Base-by-base conservation (phyloP, 2,329 filamentous ascomycete species). In the Graphilbum sp. region DNA sequence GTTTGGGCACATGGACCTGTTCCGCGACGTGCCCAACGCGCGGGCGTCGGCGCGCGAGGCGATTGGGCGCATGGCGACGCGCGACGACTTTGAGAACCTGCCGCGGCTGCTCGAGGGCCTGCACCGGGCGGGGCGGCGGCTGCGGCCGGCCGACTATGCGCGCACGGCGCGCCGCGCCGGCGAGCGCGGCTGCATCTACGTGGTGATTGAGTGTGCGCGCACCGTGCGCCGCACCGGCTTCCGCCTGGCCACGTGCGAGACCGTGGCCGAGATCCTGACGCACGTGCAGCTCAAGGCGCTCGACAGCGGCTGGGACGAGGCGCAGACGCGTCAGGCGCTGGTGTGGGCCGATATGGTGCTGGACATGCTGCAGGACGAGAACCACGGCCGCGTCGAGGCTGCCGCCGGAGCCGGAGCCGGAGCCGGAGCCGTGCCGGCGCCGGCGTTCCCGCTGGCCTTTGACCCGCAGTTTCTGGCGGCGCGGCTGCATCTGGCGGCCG, bases 11-110 rank as follows among this genome's bases (percentile, higher is more conserved):
- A 53, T 64, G 40, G 52, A 71, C 53, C 51, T 46, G n/a, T 45
- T 58, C 45, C 53, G 42, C 32, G 61, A 59, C 31, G 40, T 69
- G 5, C 66, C 63, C 29, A 57, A 57, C 45, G 62, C 64, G 5
- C 58, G 56, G 19, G 51, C 51, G 25, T 48, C 55, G 35, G 44
- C 69, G 32, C 37, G 45, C 29, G 17, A 50, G 7, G 66, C 60
- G 25, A 42, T 73, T 38, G 16, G 43, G 1, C 47, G 52, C n/a
- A 73, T 74, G 63, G 43, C 59, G 34, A 64, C 60, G 6, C 49
- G 49, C 30, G 57, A 57, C 13, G 69, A 75, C 55, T 72, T 64
- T 56, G 52, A 51, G 20, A 72, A 73, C 57, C 53, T 75, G 21
- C 56, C 52, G 17, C 62, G 61, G 1, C 54, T 75, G 32, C 59